phyloP scores from a whole-genome alignment of 169 alveolate species.

The Plasmodium chabaudi region DNA sequence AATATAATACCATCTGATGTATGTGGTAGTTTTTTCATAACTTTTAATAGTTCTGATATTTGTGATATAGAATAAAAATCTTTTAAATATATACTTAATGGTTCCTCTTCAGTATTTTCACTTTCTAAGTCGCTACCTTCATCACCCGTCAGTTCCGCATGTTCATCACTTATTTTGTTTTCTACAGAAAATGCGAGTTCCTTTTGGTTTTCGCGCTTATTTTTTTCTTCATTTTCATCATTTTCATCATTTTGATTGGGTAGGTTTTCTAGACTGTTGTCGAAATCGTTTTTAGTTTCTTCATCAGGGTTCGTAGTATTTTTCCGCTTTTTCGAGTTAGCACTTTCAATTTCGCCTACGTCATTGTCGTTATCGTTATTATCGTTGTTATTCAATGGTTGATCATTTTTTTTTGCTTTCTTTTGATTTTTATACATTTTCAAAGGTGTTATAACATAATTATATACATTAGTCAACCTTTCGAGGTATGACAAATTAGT shows the following conservation, averaged over 20 bases:
- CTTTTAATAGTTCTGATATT: conserved; percentile 83
- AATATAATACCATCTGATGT: conserved; percentile 95
- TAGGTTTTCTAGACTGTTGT: not conserved
- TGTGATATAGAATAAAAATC: conserved; percentile 93
- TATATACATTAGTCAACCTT: conserved; percentile 86
- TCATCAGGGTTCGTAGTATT: not conserved
- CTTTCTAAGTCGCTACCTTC: not conserved
- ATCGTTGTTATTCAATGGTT: not conserved
- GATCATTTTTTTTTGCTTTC: not conserved
- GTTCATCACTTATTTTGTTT: not conserved
- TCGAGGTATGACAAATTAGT: conserved; percentile 85
- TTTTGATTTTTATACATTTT: conserved; percentile 16
- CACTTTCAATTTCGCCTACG: not conserved
- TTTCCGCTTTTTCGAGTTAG: too few species aligned
- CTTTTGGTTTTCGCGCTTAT: not conserved
- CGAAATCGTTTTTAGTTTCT: not conserved
- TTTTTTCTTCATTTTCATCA: not conserved
- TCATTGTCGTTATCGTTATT: not conserved
- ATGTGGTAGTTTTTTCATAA: conserved; percentile 93
- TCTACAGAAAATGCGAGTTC: not conserved
- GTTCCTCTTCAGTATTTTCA: not conserved
- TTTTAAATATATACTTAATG: conserved; percentile 78
- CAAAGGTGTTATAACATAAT: conserved; percentile 83
- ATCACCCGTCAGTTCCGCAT: not conserved
- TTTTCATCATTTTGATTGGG: not conserved